Evolutionary conservation across 2,329 filamentous ascomycete genomes (phyloP), one percentile per base, ranked within the genome.

Genomic region (Verticillium klebahnii): DNA sequence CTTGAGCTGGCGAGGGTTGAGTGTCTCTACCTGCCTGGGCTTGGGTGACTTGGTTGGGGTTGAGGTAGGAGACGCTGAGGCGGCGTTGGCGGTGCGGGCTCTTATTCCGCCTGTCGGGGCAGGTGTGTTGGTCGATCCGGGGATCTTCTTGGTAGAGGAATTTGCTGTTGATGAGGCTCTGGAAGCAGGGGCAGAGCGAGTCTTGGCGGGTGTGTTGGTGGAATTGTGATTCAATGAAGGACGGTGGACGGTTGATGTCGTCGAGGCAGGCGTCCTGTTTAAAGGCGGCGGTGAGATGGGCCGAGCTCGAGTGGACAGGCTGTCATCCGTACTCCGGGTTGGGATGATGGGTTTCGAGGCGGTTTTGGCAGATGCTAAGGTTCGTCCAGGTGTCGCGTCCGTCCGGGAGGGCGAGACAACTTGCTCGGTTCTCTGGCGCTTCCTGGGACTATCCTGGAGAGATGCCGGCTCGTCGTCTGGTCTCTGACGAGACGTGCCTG

Each of bases 1-100:
- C 61, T 82, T 80, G 2, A 93, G 78, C 45, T 86, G 79, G 7
- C 89, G 85, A 57, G 90, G 90, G 66, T 90, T 90, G 39, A 93
- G 80, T 19, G 78, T 73, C 74, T 90, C 87, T 15, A 74, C 64
- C 62, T 77, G 78, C 19, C 67, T 67, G n/a, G 60, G 60, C 59
- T 65, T 67, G 8, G 65, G 17, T 17, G 64, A 62, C 4, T 64
- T 45, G 15, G 63, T 56, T 19, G 58, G 58, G 5, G 61, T 65
- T 60, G 60, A 54, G 7, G 60, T 32, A 57, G 60, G 60, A 56
- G 65, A 57, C 29, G 65, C 39, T 9, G 62, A 37, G 61, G 59
- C 12, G 56, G 45, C 32, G 23, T 34, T 31, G 2, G 29, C n/a
- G 15, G 54, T 6, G 7, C 19, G 45, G 4, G 45, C 19, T 17